Evolutionary conservation across 2,329 filamentous ascomycete species (phyloP), one percentile per base, ranked within the genome.

Genomic region (Cladosporium austrohemisphaericum): DNA sequence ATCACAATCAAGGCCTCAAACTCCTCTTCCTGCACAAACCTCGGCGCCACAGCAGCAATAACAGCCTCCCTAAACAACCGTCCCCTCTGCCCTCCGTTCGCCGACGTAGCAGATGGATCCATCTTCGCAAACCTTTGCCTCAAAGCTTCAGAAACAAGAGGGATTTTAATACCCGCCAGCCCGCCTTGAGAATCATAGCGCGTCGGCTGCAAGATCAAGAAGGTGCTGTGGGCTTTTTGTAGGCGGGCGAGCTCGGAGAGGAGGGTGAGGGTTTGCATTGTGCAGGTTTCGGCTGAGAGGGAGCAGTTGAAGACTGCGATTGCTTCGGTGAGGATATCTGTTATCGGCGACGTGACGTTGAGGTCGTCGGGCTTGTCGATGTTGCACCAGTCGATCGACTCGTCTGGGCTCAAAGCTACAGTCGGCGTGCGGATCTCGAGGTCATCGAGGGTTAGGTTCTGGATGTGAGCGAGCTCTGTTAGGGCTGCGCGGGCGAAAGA

Each of bases 351-450:
- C 4, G 11, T 29, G 49, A 61, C 47, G 18, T 48, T 20, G 5
- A 31, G 3, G 5, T 36, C 31, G 19, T 59, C 57, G 33, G 57
- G 49, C 2, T 58, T 56, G n/a, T 57, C 61, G 8, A 63, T 25
- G 5, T 52, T 55, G 8, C 56, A 53, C 61, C 61, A 64, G 52
- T 64, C 60, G 33, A 63, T 55, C 5, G 29, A 37, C 9, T 50
- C 40, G 5, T 50, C 20, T 16, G 31, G 14, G 26, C 37, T 50
- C 11, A 9, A 43, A 19, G 31, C 47, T 31, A 32, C 33, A 2
- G 45, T 51, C 16, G 52, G 54, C 13, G 46, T 51, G 10, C 44
- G 26, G n/a, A 59, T 35, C 29, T 56, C 50, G 51, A 64, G 56
- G 9, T 60, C 55, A 26, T 44, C 40, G 4, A 55, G 37, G 1